phyloP scores from a whole-genome alignment of 805 yeast species.

The Lachancea kluyveri region DNA sequence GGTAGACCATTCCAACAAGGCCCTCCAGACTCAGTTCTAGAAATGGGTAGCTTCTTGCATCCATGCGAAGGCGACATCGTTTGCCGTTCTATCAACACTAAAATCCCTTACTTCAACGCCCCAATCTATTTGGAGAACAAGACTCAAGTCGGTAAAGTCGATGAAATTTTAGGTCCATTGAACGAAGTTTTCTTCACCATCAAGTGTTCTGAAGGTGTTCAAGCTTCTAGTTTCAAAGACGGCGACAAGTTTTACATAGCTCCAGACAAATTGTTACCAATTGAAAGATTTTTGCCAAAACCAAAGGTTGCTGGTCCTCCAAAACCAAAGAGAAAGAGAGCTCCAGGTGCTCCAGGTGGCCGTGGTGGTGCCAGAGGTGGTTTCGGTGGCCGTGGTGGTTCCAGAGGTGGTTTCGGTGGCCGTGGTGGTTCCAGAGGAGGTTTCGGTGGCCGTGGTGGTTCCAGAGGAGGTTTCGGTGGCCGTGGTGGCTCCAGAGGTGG shows the following conservation, averaged over 20 bases:
- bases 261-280: constrained; percentile 89
- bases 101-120: constrained; percentile 97
- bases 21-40: constrained; percentile 92
- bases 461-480: constrained; percentile 38
- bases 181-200: constrained; percentile 97
- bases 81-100: constrained; percentile 89
- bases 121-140: constrained; percentile 96
- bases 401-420: constrained; percentile 42
- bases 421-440: constrained; percentile 42
- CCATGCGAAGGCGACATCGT: constrained; percentile 96
- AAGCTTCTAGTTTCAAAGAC: constrained; percentile 84
- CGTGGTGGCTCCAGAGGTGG: constrained; percentile 36
- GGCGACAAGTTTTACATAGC: constrained; percentile 97
- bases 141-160: constrained; percentile 94
- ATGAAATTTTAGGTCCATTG: constrained; percentile 95
- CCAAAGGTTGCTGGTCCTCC: constrained; percentile 85
- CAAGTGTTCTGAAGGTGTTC: constrained; percentile 94
- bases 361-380: constrained; percentile 42
- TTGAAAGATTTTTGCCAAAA: constrained; percentile 95
- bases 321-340: constrained; percentile 63
- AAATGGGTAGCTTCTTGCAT: constrained; percentile 90
- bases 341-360: constrained; percentile 49
- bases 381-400: constrained; percentile 35
- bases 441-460: constrained; percentile 41
- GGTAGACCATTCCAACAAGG: constrained; percentile 78